Evolutionary conservation across 169 alveolate species (phyloP), one percentile per base, ranked within the genome.

Genomic region (Ichthyophthirius multifiliis): DNA sequence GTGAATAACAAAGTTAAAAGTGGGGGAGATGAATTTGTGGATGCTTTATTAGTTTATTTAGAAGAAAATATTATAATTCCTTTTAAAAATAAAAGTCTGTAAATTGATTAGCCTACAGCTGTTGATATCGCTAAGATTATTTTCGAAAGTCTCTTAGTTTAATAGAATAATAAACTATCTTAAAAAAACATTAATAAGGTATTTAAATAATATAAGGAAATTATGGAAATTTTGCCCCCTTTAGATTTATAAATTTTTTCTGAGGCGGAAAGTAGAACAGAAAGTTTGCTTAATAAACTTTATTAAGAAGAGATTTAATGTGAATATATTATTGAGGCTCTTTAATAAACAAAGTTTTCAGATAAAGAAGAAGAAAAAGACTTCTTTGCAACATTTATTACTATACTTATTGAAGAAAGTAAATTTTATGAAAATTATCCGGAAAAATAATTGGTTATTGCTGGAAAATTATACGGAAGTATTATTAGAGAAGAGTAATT

Each of bases 371-470:
- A 82, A 43, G 98, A 95, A 37, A 86, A 89, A 74, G 98, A 95
- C 74, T 87, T 92, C 23, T 95, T 79, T 84, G 97, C 96, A n/a
- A 93, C 97, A 74, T 92, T 95, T 94, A 90, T 95, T 27, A 95
- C 94, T 43, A 89, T 92, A 46, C 75, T 95, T n/a, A 90, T 92
- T 76, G 96, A 95, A 80, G 98, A 95, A 80, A 91, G 88, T 83
- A 76, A 95, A 74, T 95, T 90, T 78, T 87, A 89, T 82, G 93
- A 86, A 46, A 84, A 91, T 76, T 95, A 95, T 48, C 98, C 98
- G 4, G 88, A 87, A 41, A 88, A 90, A 46, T 95, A 93, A 75
- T 89, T 93, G 18, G 79, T 74, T 77, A 82, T 88, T 16, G 88
- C 94, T 35, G 96, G 95, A 34, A 80, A 90, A 37, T 83, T 93